Conservation (phyloP, 108 stramenopile genomes). For the Craspedostauros australis region DNA sequence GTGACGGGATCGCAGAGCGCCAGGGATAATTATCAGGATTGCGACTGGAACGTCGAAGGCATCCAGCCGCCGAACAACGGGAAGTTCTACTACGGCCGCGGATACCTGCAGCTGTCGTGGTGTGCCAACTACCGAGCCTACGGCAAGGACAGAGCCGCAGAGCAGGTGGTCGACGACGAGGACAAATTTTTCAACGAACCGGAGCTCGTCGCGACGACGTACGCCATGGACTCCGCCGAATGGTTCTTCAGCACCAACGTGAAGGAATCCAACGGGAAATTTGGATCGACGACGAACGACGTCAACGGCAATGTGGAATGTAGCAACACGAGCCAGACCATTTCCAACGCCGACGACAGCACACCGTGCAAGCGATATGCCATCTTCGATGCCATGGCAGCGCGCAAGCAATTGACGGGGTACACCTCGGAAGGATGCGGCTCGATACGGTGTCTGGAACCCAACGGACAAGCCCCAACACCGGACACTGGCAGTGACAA, state of each 20-base stretch:
- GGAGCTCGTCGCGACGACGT: conserved; percentile 2
- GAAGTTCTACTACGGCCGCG: conserved; percentile 2
- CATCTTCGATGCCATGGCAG: too few species aligned
- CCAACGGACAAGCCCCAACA: too few species aligned
- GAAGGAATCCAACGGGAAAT: not conserved
- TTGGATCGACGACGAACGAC: conserved; percentile 5
- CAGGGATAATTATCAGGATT: not conserved
- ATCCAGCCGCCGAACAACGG: not conserved
- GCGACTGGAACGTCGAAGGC: not conserved
- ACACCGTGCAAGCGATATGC: too few species aligned
- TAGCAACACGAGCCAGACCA: too few species aligned
- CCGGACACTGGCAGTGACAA: too few species aligned
- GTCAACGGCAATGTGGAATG: conserved; percentile 1
- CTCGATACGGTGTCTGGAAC: too few species aligned
- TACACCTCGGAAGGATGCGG: too few species aligned
- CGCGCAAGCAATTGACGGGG: too few species aligned
- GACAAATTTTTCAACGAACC: conserved; percentile 2
- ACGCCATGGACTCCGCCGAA: conserved; percentile 2
- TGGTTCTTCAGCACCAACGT: conserved; percentile 1
- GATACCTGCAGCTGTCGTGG: conserved; percentile 8
- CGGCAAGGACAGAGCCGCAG: not conserved
- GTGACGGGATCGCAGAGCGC: not conserved
- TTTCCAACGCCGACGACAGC: too few species aligned
- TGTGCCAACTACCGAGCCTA: conserved; percentile 6
- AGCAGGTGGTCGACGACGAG: not conserved